These are phyloP conservation scores for Aspergillus sp. DNA, from an alignment of 2,329 filamentous ascomycete genomes.

Conservation along the genomic window DNA sequence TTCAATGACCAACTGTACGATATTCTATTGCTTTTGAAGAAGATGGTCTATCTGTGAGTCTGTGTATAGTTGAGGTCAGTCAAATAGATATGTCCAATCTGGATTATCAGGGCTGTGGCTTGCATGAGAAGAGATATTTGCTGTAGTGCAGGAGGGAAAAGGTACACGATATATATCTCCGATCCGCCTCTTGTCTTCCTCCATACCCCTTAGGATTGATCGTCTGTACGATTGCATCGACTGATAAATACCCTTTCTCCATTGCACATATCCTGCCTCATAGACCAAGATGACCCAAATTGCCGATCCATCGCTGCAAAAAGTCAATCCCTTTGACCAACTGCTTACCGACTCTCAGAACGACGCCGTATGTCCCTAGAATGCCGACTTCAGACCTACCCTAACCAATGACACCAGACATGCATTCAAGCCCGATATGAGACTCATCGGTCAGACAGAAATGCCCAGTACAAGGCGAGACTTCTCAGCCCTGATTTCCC, in stretches of 20 bases:
- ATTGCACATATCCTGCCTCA: neutral
- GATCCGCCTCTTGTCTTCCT: too few relatives aligned
- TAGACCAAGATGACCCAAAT: conserved; percentile 9
- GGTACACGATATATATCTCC: too few relatives aligned
- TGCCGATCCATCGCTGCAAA: neutral
- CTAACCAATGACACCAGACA: conserved; percentile 5
- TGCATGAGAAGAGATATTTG: too few relatives aligned
- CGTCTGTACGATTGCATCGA: too few relatives aligned
- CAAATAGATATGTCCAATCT: too few relatives aligned
- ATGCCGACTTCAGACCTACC: neutral
- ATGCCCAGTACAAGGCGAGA: conserved; percentile 70
- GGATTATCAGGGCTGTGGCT: too few relatives aligned
- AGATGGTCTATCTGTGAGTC: too few relatives aligned
- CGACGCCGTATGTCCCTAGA: conserved; percentile 57
- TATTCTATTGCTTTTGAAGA: neutral
- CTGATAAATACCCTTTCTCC: too few relatives aligned
- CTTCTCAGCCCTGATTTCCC: conserved; percentile 68
- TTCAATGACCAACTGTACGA: neutral
- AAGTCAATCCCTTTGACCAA: conserved; percentile 69
- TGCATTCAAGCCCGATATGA: conserved; percentile 70
- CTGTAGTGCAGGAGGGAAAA: too few relatives aligned
- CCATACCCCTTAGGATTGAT: too few relatives aligned
- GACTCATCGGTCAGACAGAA: conserved; percentile 71
- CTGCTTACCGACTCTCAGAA: conserved; percentile 67
- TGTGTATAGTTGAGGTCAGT: too few relatives aligned